A percentile compares a stretch with the other conserved stretches of the same genome.
Evolutionary conservation across 768 basidiomycete genomes (phyloP).

Genomic region (Hygrophorus russula): DNA sequence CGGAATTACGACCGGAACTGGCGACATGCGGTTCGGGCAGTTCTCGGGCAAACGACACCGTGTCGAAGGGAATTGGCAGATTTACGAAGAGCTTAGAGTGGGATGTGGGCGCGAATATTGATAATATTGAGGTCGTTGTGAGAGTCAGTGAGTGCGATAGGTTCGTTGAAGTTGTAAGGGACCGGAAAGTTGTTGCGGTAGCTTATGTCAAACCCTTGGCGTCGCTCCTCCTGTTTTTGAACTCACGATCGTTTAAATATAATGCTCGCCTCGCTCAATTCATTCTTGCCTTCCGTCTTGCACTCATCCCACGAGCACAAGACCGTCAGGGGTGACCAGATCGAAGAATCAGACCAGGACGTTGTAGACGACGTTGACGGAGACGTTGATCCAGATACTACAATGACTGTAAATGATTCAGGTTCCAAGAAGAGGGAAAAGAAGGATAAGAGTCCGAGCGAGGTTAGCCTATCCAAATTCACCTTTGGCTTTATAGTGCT

Average conservation of each 20-base stretch:
- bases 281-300: neutral
- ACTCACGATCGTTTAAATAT: neutral
- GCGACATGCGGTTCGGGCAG: too few relatives aligned
- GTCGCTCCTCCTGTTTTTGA: too few relatives aligned
- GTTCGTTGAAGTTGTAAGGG: too few relatives aligned
- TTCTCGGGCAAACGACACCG: too few relatives aligned
- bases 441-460: slow-evolving; percentile 8
- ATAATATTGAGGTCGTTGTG: too few relatives aligned
- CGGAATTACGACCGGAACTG: too few relatives aligned
- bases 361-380: neutral
- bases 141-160: too few relatives aligned
- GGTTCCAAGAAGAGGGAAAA: slow-evolving; percentile 5
- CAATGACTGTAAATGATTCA: neutral
- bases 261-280: neutral
- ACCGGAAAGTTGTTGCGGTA: too few relatives aligned
- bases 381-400: slow-evolving; percentile 5
- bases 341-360: neutral
- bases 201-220: too few relatives aligned
- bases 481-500: neutral
- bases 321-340: neutral
- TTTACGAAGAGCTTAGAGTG: too few relatives aligned
- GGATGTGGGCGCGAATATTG: too few relatives aligned
- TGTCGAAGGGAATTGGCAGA: too few relatives aligned
- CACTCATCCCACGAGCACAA: neutral
- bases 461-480: neutral